Percentiles rank a stretch among this genome's conserved stretches.
Evolutionary conservation across 139 green algal species (phyloP).

Genomic region (Chlamydomonas sp.): DNA sequence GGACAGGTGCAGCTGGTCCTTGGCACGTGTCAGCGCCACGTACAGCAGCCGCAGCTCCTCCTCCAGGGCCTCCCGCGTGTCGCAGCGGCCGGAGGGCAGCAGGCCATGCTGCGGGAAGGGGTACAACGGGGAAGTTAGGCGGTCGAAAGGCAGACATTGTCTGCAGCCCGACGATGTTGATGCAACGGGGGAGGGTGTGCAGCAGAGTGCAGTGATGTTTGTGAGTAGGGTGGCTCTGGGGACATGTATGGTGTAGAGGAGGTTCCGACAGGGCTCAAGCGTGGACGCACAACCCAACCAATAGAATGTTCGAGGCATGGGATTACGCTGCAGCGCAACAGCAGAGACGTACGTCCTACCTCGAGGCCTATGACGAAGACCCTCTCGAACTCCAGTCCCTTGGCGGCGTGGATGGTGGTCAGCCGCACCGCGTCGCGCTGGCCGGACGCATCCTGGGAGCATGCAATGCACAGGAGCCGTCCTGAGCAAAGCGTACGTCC

Average conservation of each 20-base stretch:
- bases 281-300: too few relatives aligned
- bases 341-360: conserved; percentile 20
- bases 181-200: too few relatives aligned
- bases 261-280: too few relatives aligned
- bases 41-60: conserved; percentile 60
- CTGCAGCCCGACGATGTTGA: too few relatives aligned
- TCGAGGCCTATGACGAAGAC: conserved; percentile 56
- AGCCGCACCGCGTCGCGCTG: conserved; percentile 41
- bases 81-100: background rate
- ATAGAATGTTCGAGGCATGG: too few relatives aligned
- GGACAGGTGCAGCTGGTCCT: conserved; percentile 47
- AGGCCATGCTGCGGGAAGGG: background rate
- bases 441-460: conserved; percentile 2
- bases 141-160: too few relatives aligned
- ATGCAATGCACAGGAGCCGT: too few relatives aligned
- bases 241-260: too few relatives aligned
- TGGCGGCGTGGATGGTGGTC: conserved; percentile 64
- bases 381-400: conserved; percentile 64
- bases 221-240: background rate
- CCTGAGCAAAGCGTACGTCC: too few relatives aligned
- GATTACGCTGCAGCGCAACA: background rate
- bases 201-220: background rate
- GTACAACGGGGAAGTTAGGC: too few relatives aligned
- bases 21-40: conserved; percentile 58
- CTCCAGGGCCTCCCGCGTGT: background rate